Percentiles rank a stretch among this genome's conserved stretches.
Conservation (phyloP, 106 monocot species). For the Acorus calamus region DNA sequence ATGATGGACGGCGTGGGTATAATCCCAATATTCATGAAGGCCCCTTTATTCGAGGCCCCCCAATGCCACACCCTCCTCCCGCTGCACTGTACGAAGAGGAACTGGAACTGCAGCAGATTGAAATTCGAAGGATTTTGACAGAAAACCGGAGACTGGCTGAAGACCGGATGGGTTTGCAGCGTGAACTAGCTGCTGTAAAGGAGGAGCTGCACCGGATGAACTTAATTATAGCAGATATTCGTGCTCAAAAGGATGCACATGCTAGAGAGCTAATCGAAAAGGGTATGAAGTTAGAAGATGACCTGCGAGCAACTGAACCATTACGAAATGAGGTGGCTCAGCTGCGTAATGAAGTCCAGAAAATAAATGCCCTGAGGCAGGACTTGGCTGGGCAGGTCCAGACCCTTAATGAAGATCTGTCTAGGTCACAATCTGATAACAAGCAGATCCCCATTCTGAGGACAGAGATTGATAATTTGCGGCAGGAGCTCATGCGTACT, state of each 20-base stretch:
- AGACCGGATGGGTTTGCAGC: constrained; percentile 6
- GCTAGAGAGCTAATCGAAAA: constrained; percentile 11
- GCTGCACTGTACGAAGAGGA: constrained; percentile 18
- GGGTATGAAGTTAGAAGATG: constrained; percentile 12
- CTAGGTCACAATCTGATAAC: constrained; percentile 46
- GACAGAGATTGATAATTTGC: constrained; percentile 49
- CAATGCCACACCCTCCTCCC: constrained; percentile 1
- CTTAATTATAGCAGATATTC: constrained; percentile 5
- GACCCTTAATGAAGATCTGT: constrained; percentile 46
- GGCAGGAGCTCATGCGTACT: constrained; percentile 53
- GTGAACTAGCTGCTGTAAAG: constrained; percentile 11
- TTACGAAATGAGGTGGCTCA: constrained; percentile 9
- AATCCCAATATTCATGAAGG: background rate
- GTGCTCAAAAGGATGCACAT: constrained; percentile 3
- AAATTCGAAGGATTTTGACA: constrained; percentile 4
- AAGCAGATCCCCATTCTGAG: constrained; percentile 37
- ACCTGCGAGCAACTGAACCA: constrained; percentile 7
- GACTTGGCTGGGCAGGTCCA: constrained; percentile 45
- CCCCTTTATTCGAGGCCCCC: constrained; percentile 5
- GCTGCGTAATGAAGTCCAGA: constrained; percentile 16
- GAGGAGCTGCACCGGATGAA: constrained; percentile 19
- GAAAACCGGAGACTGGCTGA: constrained; percentile 11
- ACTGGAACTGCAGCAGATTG: constrained; percentile 4
- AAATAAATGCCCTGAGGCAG: constrained; percentile 28
- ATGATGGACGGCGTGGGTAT: background rate